Evolutionary conservation across 345 rosid genomes (phyloP).

Genomic region (Eucalyptus erythrocorys): DNA sequence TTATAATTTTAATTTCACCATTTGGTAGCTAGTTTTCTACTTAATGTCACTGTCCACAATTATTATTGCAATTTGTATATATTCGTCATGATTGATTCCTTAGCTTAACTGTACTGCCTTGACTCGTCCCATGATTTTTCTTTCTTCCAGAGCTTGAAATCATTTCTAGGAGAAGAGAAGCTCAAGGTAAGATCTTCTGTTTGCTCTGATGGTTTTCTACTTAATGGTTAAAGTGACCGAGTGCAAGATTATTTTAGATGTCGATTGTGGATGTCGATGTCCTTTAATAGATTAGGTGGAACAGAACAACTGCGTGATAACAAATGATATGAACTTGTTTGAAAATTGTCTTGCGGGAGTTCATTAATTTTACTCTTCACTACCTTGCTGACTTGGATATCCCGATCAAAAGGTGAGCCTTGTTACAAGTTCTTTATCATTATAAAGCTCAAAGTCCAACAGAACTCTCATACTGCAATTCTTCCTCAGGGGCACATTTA

Average conservation of each 20-base stretch:
- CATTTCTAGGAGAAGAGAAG: constrained; percentile 71
- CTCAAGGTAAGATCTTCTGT: constrained; percentile 49
- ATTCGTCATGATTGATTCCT: background rate
- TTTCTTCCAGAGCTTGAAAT: constrained; percentile 70
- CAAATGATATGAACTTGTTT: background rate
- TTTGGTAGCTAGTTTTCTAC: background rate
- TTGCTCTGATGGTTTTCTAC: background rate
- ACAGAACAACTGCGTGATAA: background rate
- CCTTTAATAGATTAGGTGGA: background rate
- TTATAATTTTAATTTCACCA: background rate
- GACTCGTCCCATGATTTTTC: background rate
- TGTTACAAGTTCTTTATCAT: background rate
- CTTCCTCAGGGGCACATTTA: constrained; percentile 75
- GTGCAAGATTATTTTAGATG: background rate
- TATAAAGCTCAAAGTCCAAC: background rate
- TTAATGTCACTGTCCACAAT: background rate
- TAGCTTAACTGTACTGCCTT: background rate
- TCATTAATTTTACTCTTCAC: constrained; percentile 73
- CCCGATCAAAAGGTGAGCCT: constrained; percentile 77
- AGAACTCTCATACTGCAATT: background rate
- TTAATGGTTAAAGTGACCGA: background rate
- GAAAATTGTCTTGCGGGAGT: constrained; percentile 46
- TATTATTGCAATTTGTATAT: background rate
- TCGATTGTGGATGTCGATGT: background rate
- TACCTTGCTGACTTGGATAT: constrained; percentile 96